Conservation (phyloP, 2,329 filamentous ascomycete genomes). For the Trichoderma lentiforme region DNA sequence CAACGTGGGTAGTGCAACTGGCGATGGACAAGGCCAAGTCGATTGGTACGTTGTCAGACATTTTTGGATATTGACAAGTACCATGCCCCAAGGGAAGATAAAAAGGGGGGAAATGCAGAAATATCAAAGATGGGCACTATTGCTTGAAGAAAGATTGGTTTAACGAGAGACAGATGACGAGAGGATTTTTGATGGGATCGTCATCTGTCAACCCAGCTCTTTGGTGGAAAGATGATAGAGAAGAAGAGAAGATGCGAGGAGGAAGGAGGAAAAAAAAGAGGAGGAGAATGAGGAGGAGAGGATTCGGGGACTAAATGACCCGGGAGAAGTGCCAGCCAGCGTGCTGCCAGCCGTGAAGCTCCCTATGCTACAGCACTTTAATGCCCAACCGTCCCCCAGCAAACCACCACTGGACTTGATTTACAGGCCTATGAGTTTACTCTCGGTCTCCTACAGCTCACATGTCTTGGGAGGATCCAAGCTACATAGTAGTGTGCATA, state of each 20-base stretch:
- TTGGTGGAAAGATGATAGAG: neutral
- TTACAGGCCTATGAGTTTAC: neutral
- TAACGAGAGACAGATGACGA: neutral
- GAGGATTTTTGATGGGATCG: neutral
- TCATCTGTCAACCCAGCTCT: neutral
- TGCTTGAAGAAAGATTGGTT: neutral
- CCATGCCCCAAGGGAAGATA: neutral
- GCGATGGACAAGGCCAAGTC: neutral
- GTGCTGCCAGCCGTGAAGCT: neutral
- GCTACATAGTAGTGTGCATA: neutral
- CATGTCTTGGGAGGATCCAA: neutral
- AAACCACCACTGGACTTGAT: neutral
- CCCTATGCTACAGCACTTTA: neutral
- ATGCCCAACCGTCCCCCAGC: neutral
- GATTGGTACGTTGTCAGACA: neutral
- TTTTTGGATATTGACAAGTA: neutral
- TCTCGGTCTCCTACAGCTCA: neutral
- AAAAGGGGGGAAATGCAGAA: neutral
- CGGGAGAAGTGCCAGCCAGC: neutral
- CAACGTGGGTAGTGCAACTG: neutral
- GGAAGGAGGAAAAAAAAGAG: neutral
- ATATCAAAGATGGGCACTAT: neutral
- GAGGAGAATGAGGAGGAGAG: neutral
- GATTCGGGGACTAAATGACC: neutral
- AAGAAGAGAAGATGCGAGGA: neutral